Evolutionary conservation across 176 grass and related monocot genomes (phyloP).

Genomic region (Phoenix roebelenii): DNA sequence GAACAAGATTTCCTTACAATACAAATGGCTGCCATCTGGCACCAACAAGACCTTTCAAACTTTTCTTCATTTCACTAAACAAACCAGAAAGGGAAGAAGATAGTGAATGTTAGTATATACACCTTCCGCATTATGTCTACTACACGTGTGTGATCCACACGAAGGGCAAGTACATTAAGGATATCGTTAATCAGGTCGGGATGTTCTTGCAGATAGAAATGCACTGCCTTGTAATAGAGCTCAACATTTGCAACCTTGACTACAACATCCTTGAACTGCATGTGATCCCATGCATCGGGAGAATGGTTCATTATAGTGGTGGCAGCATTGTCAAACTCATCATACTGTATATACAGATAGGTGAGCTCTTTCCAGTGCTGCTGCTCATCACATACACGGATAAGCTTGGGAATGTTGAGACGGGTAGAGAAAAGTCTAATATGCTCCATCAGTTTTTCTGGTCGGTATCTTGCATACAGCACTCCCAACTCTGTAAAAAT

Average conservation of each 20-base stretch:
- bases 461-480: not conserved
- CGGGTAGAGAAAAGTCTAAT: slow-evolving; percentile 34
- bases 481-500: slow-evolving; percentile 1
- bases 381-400: slow-evolving; percentile 88
- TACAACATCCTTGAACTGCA: slow-evolving; percentile 15
- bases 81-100: not conserved
- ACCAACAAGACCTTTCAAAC: no score
- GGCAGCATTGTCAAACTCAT: slow-evolving; percentile 40
- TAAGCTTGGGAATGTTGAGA: slow-evolving; percentile 91
- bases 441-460: not conserved
- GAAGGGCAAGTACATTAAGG: slow-evolving; percentile 83
- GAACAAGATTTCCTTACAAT: not conserved
- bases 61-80: no score
- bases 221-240: slow-evolving; percentile 91
- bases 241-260: slow-evolving; percentile 97
- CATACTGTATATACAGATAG: slow-evolving; percentile 87
- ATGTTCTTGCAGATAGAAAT: slow-evolving; percentile 97
- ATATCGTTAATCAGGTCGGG: slow-evolving; percentile 96
- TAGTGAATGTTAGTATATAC: not conserved
- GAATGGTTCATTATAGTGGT: not conserved
- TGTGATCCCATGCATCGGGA: slow-evolving; percentile 8
- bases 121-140: slow-evolving; percentile 21
- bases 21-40: not conserved
- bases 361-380: slow-evolving; percentile 98
- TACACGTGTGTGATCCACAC: slow-evolving; percentile 85